These are phyloP conservation scores for Orbilia blumenaviensis DNA, from an alignment of 2,329 filamentous ascomycete genomes.

Conservation along the genomic window DNA sequence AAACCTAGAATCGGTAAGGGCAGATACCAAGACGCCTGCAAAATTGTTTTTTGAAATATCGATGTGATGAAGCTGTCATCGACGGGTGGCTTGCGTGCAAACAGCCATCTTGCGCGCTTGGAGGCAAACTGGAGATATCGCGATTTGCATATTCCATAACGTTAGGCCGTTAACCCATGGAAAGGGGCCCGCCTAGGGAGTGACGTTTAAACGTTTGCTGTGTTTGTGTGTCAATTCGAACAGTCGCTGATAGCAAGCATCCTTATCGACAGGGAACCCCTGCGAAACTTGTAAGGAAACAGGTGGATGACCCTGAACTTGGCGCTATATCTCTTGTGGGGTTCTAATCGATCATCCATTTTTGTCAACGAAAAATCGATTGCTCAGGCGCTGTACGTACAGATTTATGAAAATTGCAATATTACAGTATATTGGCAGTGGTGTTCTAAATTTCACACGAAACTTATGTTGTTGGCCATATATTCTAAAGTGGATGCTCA, in stretches of 20 bases:
- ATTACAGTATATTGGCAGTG: no score
- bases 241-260: conserved; percentile 56
- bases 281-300: neutral
- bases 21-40: no score
- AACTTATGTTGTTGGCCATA: neutral
- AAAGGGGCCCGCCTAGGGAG: neutral
- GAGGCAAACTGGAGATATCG: neutral
- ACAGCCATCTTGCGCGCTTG: neutral
- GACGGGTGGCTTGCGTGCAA: neutral
- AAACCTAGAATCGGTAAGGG: neutral
- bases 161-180: conserved; percentile 2
- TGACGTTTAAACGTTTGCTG: no score
- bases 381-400: no score
- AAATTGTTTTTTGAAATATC: no score
- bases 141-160: conserved; percentile 11
- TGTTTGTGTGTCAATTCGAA: no score
- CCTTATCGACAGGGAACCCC: conserved; percentile 54
- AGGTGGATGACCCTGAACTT: conserved; percentile 1
- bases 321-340: neutral
- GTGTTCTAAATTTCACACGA: no score
- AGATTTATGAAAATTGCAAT: neutral
- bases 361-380: no score
- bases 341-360: neutral
- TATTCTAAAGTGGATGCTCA: no score
- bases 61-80: neutral